These are phyloP conservation scores for Pyrenophora teres DNA, from an alignment of 2,329 filamentous ascomycete genomes.

Conservation along the genomic window DNA sequence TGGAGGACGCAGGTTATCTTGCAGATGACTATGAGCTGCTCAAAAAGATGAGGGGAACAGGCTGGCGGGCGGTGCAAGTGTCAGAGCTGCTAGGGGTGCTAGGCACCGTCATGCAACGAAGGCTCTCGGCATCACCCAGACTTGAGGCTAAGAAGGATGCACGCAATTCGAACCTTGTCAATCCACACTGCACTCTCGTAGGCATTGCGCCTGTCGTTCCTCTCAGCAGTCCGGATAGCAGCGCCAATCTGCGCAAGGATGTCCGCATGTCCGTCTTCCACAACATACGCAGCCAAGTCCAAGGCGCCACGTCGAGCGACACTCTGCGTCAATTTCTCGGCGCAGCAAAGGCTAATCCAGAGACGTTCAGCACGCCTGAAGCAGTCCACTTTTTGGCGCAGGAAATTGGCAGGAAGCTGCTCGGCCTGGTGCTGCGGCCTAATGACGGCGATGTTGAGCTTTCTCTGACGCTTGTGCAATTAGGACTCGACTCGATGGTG, in stretches of 20 bases:
- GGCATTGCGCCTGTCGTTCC: no score
- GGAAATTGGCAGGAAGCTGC: conserved; percentile 29
- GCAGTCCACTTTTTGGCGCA: conserved; percentile 15
- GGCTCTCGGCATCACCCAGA: no score
- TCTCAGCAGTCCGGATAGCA: conserved; percentile 23
- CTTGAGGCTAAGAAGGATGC: no score
- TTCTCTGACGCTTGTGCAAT: conserved; percentile 15
- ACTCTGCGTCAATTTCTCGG: conserved; percentile 16
- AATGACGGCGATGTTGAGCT: conserved; percentile 26
- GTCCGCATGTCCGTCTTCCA: conserved; percentile 30
- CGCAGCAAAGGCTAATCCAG: conserved; percentile 10
- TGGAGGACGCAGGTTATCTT: conserved; percentile 50
- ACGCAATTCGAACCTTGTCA: no score
- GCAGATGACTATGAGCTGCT: neutral
- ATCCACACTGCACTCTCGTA: no score
- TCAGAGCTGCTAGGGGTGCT: no score
- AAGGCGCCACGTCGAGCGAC: neutral
- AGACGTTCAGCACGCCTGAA: conserved; percentile 13
- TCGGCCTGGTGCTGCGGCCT: conserved; percentile 18
- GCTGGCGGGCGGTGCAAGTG: no score
- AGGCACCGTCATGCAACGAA: no score
- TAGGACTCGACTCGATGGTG: conserved; percentile 43
- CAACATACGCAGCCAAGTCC: conserved; percentile 13
- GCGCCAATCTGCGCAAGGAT: conserved; percentile 25
- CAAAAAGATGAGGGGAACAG: neutral